These are phyloP conservation scores for Termitomyces sp. DNA, from an alignment of 768 basidiomycete species.

Conservation along the genomic window DNA sequence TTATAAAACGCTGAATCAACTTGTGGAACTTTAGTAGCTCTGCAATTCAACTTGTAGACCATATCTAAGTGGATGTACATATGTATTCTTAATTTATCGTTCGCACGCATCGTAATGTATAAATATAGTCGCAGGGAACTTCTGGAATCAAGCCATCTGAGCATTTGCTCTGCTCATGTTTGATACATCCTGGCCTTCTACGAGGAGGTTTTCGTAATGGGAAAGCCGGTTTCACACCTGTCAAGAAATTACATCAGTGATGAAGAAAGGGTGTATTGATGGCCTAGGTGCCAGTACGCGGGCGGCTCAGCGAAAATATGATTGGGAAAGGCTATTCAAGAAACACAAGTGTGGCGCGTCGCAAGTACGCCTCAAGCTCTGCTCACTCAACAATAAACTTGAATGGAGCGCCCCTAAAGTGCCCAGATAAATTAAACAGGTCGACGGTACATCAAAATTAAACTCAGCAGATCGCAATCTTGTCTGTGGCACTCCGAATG, in stretches of 20 bases:
- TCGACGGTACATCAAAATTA: not conserved
- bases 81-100: not conserved
- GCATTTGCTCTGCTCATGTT: not conserved
- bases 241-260: not conserved
- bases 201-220: too few relatives aligned
- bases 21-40: not conserved
- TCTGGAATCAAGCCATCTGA: not conserved
- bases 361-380: too few relatives aligned
- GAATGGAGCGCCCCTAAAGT: not conserved
- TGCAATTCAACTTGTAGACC: conserved; percentile 16
- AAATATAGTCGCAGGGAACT: not conserved
- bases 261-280: not conserved
- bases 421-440: not conserved
- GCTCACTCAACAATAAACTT: too few relatives aligned
- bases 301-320: not conserved
- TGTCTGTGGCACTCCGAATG: not conserved
- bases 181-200: too few relatives aligned
- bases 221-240: too few relatives aligned
- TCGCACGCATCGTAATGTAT: not conserved
- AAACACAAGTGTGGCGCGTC: not conserved
- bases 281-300: not conserved
- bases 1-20: conserved; percentile 49
- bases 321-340: not conserved
- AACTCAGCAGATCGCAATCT: not conserved
- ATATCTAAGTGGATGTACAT: conserved; percentile 16